Base-by-base conservation (phyloP, 2,329 filamentous ascomycete genomes). In the Amauroascus niger region DNA sequence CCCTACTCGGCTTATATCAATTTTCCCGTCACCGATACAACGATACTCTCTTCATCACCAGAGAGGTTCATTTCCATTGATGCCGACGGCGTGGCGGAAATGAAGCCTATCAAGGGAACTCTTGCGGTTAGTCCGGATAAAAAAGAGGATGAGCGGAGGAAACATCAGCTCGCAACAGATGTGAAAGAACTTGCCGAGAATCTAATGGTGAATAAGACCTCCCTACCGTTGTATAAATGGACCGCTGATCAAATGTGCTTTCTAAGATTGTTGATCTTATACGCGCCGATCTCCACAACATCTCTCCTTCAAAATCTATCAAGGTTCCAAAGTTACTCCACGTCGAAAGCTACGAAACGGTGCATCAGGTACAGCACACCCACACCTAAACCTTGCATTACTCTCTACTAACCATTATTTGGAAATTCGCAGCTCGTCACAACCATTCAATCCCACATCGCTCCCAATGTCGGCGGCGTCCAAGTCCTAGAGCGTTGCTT, bases 91-190 rank as follows among this genome's bases (percentile, higher is more conserved):
- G 67, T 65, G 4, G 61, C 74, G 1, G 70, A 74, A 57, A 93
- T 96, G 77, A 82, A 90, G 6, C 91, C 91, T 0, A 97, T 97
- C 81, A 97, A 97, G 73, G 91, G 91, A 46, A 97, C 91, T 0
- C 88, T 96, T n/a, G 83, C 83, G 61, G 95, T 95, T 62, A 80
- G 79, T 0, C 73, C 76, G 0, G 75, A 74, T 1, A 81, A 84
- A 35, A 93, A 85, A 0, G 75, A 86, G n/a, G 79, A 77, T 4
- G 79, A 86, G 62, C 90, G 91, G 0, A 81, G 84, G 57, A 72
- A 74, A 26, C 35, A 50, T 28, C 49, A 53, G 14, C 80, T 94
- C 37, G 79, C 96, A 13, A 81, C 84, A 54, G 79, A 87, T 0
- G 84, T 87, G 20, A 97, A 97, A 67, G 93, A 97, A 68, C 83